phyloP scores from a whole-genome alignment of 1,139 yeast genomes.

The Blastobotrys elegans region DNA sequence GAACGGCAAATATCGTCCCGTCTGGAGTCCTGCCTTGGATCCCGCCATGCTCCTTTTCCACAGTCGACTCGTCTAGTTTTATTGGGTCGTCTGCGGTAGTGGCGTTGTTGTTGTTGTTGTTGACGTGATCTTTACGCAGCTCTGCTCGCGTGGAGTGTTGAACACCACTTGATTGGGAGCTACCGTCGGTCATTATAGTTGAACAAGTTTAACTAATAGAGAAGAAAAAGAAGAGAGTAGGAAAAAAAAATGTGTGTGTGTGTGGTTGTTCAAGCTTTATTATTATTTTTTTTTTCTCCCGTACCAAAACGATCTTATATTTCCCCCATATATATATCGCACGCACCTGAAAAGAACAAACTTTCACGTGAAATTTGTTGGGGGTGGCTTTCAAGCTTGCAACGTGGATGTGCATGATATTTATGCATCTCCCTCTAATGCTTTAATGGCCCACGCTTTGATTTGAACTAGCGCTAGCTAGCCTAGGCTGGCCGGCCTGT shows the following conservation, averaged over 20 bases:
- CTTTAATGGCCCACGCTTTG: too few relatives aligned
- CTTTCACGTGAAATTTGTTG: constrained; percentile 8
- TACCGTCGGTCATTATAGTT: not conserved
- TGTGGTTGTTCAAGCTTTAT: too few relatives aligned
- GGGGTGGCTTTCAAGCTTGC: not conserved
- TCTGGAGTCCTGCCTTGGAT: constrained; percentile 28
- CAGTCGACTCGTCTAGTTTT: not conserved
- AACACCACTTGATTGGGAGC: constrained; percentile 1
- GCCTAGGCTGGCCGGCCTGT: too few relatives aligned
- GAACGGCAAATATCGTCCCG: constrained; percentile 51
- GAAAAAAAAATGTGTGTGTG: not conserved
- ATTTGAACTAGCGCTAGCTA: too few relatives aligned
- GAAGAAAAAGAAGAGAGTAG: not conserved
- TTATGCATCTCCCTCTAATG: too few relatives aligned
- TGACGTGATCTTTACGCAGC: not conserved
- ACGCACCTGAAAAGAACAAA: too few relatives aligned
- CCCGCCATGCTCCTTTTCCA: not conserved
- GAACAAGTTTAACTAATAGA: not conserved
- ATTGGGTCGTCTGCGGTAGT: not conserved
- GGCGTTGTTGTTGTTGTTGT: not conserved
- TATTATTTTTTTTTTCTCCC: too few relatives aligned
- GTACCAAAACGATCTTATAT: too few relatives aligned
- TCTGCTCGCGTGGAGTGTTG: not conserved
- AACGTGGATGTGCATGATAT: not conserved
- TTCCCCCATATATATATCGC: too few relatives aligned